Conservation (phyloP, 2,329 filamentous ascomycete genomes). For the Epichloe elymi region DNA sequence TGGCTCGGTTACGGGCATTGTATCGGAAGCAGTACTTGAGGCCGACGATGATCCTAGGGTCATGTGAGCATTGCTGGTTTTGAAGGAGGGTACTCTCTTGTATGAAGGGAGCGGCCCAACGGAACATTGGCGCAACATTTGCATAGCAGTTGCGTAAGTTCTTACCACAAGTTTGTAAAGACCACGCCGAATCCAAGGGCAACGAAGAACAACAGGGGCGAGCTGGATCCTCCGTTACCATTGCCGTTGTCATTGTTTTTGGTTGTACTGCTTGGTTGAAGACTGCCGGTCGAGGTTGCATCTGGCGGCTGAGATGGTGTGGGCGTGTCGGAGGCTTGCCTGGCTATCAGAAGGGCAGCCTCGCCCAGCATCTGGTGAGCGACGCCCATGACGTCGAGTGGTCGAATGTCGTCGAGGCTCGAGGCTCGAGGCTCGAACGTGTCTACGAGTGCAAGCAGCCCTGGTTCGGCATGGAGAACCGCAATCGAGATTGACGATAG, state of each 20-base stretch:
- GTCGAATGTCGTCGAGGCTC: background rate
- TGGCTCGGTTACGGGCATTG: slow-evolving; percentile 78
- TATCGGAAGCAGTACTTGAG: slow-evolving; percentile 99
- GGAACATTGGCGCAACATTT: background rate
- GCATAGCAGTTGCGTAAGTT: background rate
- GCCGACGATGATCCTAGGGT: slow-evolving; percentile 87
- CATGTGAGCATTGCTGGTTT: slow-evolving; percentile 7
- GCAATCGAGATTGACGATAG: background rate
- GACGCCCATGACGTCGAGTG: slow-evolving; percentile 19
- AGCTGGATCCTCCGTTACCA: slow-evolving; percentile 21
- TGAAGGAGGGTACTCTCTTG: background rate
- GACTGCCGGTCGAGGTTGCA: slow-evolving; percentile 7
- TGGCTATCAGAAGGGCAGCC: slow-evolving; percentile 23
- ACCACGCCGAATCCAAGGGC: slow-evolving; percentile 94
- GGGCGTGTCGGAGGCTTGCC: slow-evolving; percentile 15
- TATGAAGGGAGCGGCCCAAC: background rate
- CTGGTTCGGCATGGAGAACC: slow-evolving; percentile 2
- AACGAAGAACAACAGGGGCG: slow-evolving; percentile 63
- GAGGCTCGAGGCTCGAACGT: background rate
- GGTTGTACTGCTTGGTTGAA: slow-evolving; percentile 6
- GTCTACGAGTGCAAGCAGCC: background rate
- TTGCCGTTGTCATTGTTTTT: slow-evolving; percentile 10
- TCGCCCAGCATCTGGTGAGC: slow-evolving; percentile 24
- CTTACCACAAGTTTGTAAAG: slow-evolving; percentile 96
- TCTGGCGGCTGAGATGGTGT: slow-evolving; percentile 5